A percentile compares a stretch with the other conserved stretches of the same genome.
Evolutionary conservation across 768 basidiomycete genomes (phyloP).

Genomic region (Russula abietina): DNA sequence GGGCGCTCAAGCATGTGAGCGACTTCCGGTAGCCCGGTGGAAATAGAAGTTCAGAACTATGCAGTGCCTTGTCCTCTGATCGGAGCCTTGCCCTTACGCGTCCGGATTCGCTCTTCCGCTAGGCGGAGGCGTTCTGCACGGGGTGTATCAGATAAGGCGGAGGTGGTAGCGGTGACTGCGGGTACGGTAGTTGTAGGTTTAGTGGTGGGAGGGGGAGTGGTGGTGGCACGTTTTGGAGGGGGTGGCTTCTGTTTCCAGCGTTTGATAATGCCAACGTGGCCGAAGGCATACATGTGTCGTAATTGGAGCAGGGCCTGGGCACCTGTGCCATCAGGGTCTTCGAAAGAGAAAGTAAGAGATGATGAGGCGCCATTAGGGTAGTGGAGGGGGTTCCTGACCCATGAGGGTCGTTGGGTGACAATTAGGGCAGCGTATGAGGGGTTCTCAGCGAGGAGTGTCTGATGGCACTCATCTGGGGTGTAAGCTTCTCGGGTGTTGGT

Average conservation of each 20-base stretch:
- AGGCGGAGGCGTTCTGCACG: too few relatives aligned
- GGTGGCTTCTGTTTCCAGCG: background rate
- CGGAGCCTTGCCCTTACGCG: too few relatives aligned
- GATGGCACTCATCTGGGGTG: background rate
- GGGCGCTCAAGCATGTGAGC: too few relatives aligned
- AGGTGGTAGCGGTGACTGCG: too few relatives aligned
- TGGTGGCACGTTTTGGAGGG: background rate
- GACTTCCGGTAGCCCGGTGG: too few relatives aligned
- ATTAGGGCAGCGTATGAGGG: background rate
- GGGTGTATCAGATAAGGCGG: too few relatives aligned
- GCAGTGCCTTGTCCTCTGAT: too few relatives aligned
- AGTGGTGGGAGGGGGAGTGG: too few relatives aligned
- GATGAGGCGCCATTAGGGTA: background rate
- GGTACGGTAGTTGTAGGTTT: too few relatives aligned
- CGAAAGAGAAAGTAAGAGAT: background rate
- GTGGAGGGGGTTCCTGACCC: background rate
- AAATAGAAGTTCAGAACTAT: too few relatives aligned
- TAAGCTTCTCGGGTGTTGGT: background rate
- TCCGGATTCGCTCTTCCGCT: too few relatives aligned
- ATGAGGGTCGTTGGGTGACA: background rate
- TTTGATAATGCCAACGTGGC: background rate
- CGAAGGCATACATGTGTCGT: background rate
- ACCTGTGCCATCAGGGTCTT: background rate
- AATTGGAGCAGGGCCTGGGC: background rate
- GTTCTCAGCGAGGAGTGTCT: background rate